Evolutionary conservation across 352 stramenopile genomes (phyloP).

Genomic region (Bremia lactucae): DNA sequence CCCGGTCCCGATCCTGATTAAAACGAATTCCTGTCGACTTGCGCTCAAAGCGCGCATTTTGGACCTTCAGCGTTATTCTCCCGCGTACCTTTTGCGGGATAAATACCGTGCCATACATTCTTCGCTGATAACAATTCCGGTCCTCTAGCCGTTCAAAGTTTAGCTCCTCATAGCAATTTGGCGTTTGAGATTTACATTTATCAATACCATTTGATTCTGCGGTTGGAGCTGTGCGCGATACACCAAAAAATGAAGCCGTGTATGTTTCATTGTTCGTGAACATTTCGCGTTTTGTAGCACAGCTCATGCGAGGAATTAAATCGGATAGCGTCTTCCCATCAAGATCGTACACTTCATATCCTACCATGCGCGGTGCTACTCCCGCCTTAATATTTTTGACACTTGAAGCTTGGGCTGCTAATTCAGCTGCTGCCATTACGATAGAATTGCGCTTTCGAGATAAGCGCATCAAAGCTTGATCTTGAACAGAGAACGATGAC

Average conservation of each 20-base stretch:
- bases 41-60: constrained; percentile 38
- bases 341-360: constrained; percentile 25
- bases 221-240: constrained; percentile 13
- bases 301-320: constrained; percentile 21
- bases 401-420: constrained; percentile 4
- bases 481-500: constrained; percentile 14
- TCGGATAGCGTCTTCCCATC: constrained; percentile 18
- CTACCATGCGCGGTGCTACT: constrained; percentile 7
- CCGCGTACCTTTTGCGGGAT: constrained; percentile 34
- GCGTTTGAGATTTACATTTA: constrained; percentile 1
- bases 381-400: constrained; percentile 2
- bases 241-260: constrained; percentile 25
- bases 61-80: constrained; percentile 30
- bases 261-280: constrained; percentile 12
- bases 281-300: constrained; percentile 22
- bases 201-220: constrained; percentile 2
- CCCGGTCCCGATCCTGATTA: constrained; percentile 44
- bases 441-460: constrained; percentile 52
- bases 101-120: constrained; percentile 47
- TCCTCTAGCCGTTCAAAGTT: constrained; percentile 27
- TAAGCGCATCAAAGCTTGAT: constrained; percentile 40
- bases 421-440: constrained; percentile 16
- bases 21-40: constrained; percentile 52
- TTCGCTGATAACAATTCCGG: constrained; percentile 34
- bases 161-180: constrained; percentile 34